Conservation (phyloP, 768 basidiomycete species). For the Jaapia argillacea region DNA sequence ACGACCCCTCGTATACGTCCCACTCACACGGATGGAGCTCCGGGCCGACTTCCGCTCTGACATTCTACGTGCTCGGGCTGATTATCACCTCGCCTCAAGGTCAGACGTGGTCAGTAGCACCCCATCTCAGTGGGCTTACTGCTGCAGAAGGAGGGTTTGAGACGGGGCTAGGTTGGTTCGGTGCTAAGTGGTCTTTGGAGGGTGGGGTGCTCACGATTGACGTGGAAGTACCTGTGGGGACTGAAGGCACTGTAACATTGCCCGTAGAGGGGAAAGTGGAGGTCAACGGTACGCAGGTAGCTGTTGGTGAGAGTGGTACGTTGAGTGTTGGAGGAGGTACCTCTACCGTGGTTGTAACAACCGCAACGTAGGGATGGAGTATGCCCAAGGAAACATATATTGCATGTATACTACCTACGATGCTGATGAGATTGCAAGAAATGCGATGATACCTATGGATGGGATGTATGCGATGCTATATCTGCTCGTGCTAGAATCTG, state of each 20-base stretch:
- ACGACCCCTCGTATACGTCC: conserved; percentile 49
- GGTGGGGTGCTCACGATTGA: conserved; percentile 11
- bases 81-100: conserved; percentile 38
- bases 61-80: conserved; percentile 47
- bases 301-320: neutral
- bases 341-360: neutral
- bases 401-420: no score
- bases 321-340: neutral
- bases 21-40: conserved; percentile 53
- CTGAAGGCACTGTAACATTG: conserved; percentile 19
- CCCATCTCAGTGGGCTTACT: conserved; percentile 32
- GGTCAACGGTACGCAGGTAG: conserved; percentile 5
- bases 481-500: no score
- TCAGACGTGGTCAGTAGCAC: conserved; percentile 35
- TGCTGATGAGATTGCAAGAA: no score
- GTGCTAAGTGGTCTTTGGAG: conserved; percentile 29
- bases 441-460: no score
- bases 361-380: no score
- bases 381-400: no score
- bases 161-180: conserved; percentile 42
- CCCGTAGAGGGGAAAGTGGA: conserved; percentile 13
- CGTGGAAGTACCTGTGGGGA: conserved; percentile 21
- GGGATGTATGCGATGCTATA: no score
- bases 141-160: conserved; percentile 41
- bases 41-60: conserved; percentile 46